A percentile compares a stretch with the other conserved stretches of the same genome.
These are phyloP conservation scores for Fusarium sp. DNA, from an alignment of 2,329 filamentous ascomycete genomes.

Conservation along the genomic window DNA sequence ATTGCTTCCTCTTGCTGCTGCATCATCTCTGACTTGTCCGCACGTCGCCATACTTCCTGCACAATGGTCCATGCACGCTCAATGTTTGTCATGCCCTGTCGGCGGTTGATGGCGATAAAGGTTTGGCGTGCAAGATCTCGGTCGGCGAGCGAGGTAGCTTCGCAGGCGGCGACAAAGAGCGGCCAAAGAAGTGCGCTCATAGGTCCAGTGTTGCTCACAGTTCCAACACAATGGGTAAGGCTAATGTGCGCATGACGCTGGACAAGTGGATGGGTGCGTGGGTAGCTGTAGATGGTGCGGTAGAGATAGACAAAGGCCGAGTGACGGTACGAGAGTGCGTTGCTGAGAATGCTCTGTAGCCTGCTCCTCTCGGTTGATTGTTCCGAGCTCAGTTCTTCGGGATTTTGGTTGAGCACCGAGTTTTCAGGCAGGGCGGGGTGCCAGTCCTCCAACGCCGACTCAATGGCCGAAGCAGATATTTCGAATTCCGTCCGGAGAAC, in stretches of 20 bases:
- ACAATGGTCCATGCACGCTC: slow-evolving; percentile 73
- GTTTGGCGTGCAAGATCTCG: slow-evolving; percentile 65
- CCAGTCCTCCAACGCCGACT: slow-evolving; percentile 70
- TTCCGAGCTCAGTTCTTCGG: slow-evolving; percentile 46
- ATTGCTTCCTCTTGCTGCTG: slow-evolving; percentile 46
- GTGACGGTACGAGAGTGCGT: slow-evolving; percentile 73
- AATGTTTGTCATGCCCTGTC: slow-evolving; percentile 78
- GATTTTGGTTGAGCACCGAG: slow-evolving; percentile 41
- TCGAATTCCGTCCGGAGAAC: slow-evolving; percentile 67
- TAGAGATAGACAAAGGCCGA: slow-evolving; percentile 72
- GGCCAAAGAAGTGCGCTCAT: slow-evolving; percentile 78
- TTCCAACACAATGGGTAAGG: slow-evolving; percentile 69
- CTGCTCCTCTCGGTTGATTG: slow-evolving; percentile 56
- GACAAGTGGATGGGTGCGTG: slow-evolving; percentile 64
- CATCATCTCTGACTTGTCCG: slow-evolving; percentile 56
- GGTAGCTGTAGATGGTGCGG: slow-evolving; percentile 66
- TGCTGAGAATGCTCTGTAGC: slow-evolving; percentile 70
- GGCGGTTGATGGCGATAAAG: slow-evolving; percentile 67
- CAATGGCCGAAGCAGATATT: slow-evolving; percentile 68
- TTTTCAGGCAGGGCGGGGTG: slow-evolving; percentile 65
- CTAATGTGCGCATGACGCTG: slow-evolving; percentile 68
- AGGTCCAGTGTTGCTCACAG: slow-evolving; percentile 70
- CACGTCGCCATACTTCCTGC: slow-evolving; percentile 73
- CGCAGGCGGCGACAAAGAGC: slow-evolving; percentile 75
- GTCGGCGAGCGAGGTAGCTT: slow-evolving; percentile 67